Evolutionary conservation across 2,329 filamentous ascomycete species (phyloP).

Genomic region (Daldinia sp.): DNA sequence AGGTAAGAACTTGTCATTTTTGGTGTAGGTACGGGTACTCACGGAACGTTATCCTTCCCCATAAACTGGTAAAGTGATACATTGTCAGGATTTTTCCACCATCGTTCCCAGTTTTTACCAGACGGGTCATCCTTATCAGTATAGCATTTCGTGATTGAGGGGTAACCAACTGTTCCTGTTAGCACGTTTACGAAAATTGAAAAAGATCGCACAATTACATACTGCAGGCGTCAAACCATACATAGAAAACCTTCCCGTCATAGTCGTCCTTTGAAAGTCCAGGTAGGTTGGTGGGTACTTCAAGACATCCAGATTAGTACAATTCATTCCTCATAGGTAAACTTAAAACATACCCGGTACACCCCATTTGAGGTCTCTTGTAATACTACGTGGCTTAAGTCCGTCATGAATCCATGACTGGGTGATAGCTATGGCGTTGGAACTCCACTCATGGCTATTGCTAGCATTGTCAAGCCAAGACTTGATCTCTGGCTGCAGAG

Average conservation of each 20-base stretch:
- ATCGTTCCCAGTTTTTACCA: slow-evolving; percentile 84
- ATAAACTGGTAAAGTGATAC: slow-evolving; percentile 95
- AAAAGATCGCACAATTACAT: slow-evolving; percentile 81
- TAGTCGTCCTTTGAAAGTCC: slow-evolving; percentile 67
- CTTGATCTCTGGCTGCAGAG: slow-evolving; percentile 80
- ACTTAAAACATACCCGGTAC: slow-evolving; percentile 55
- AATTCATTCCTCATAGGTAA: neutral
- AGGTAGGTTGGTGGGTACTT: slow-evolving; percentile 61
- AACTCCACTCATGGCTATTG: slow-evolving; percentile 79
- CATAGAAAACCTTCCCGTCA: slow-evolving; percentile 82
- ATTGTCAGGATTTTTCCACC: slow-evolving; percentile 92
- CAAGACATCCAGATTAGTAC: slow-evolving; percentile 1
- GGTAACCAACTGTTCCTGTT: slow-evolving; percentile 74
- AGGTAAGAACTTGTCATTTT: slow-evolving; percentile 7
- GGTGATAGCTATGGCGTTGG: slow-evolving; percentile 81
- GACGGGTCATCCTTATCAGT: slow-evolving; percentile 66
- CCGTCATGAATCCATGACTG: slow-evolving; percentile 86
- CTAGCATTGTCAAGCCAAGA: slow-evolving; percentile 82
- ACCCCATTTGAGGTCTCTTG: slow-evolving; percentile 93
- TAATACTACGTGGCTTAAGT: slow-evolving; percentile 87
- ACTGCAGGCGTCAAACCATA: slow-evolving; percentile 90
- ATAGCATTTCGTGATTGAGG: slow-evolving; percentile 90
- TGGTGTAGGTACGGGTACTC: neutral
- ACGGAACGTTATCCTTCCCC: slow-evolving; percentile 84
- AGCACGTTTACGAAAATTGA: slow-evolving; percentile 52